These are phyloP conservation scores for Bruguiera parviflora DNA, from an alignment of 345 rosid genomes.

Conservation along the genomic window DNA sequence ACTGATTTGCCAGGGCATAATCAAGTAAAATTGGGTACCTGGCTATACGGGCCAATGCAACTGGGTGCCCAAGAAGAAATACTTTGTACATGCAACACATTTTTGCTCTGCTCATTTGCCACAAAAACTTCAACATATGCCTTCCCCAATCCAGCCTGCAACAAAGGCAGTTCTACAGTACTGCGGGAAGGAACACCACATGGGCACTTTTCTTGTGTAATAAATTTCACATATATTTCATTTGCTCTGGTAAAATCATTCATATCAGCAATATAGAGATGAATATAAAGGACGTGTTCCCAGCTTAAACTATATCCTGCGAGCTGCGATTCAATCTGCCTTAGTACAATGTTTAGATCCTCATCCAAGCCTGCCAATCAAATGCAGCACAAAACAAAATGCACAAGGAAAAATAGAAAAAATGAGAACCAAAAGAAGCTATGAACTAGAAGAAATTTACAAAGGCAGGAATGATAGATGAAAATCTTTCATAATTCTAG, in stretches of 20 bases:
- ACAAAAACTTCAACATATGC: conserved; percentile 81
- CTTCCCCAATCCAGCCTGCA: conserved; percentile 65
- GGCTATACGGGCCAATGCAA: conserved; percentile 99
- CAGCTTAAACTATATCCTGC: conserved; percentile 51
- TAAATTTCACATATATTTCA: conserved; percentile 78
- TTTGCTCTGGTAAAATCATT: conserved; percentile 69
- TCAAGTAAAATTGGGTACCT: conserved; percentile 41
- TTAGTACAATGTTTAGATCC: conserved; percentile 59
- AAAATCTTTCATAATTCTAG: conserved; percentile 1
- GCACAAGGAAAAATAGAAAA: conserved; percentile 3
- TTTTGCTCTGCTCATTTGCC: conserved; percentile 63
- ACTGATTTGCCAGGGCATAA: background rate
- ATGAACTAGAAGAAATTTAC: conserved; percentile 3
- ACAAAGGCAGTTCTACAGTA: conserved; percentile 82
- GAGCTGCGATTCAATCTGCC: conserved; percentile 61
- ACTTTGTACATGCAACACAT: conserved; percentile 92
- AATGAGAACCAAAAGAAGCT: conserved; percentile 5
- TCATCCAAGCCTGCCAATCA: conserved; percentile 56
- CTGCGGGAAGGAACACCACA: conserved; percentile 98
- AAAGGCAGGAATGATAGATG: background rate
- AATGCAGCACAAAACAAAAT: conserved; percentile 1
- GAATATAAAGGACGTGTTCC: conserved; percentile 81
- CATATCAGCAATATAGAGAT: conserved; percentile 89
- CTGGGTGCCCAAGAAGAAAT: conserved; percentile 99
- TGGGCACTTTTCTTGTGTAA: conserved; percentile 85